Percentiles rank a stretch among this genome's conserved stretches.
Conservation (phyloP, 768 basidiomycete species). For the Tulasnella sp. region DNA sequence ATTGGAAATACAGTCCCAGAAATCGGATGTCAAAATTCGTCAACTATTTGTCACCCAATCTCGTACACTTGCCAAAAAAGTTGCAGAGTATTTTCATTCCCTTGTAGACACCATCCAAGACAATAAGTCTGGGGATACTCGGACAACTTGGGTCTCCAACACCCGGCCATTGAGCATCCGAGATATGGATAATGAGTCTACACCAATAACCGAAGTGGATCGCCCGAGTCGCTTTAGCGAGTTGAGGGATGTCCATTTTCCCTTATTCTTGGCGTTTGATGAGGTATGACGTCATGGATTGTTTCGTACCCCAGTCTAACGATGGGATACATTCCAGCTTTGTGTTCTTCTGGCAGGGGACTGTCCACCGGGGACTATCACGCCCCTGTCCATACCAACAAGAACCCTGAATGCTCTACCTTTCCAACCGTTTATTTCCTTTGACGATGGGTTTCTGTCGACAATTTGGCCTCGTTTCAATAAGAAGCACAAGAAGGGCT, state of each 20-base stretch:
- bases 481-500: slow-evolving; percentile 36
- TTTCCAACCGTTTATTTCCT: slow-evolving; percentile 29
- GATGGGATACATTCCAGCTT: too few relatives aligned
- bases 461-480: slow-evolving; percentile 51
- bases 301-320: too few relatives aligned
- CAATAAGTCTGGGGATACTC: too few relatives aligned
- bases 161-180: too few relatives aligned
- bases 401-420: too few relatives aligned
- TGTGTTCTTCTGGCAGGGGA: too few relatives aligned
- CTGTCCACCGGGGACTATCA: too few relatives aligned
- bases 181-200: too few relatives aligned
- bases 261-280: slow-evolving; percentile 57
- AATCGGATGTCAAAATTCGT: not conserved
- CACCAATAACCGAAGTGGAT: slow-evolving; percentile 28
- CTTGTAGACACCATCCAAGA: too few relatives aligned
- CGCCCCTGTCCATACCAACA: too few relatives aligned
- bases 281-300: slow-evolving; percentile 31
- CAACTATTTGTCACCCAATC: slow-evolving; percentile 18
- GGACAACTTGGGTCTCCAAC: too few relatives aligned
- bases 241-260: slow-evolving; percentile 49
- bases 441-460: slow-evolving; percentile 34
- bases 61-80: slow-evolving; percentile 46
- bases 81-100: slow-evolving; percentile 24
- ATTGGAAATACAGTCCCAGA: not conserved
- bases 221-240: slow-evolving; percentile 41